Base-by-base conservation (phyloP, 176 grass and related monocot species). In the Echinochloa phyllopogon region DNA sequence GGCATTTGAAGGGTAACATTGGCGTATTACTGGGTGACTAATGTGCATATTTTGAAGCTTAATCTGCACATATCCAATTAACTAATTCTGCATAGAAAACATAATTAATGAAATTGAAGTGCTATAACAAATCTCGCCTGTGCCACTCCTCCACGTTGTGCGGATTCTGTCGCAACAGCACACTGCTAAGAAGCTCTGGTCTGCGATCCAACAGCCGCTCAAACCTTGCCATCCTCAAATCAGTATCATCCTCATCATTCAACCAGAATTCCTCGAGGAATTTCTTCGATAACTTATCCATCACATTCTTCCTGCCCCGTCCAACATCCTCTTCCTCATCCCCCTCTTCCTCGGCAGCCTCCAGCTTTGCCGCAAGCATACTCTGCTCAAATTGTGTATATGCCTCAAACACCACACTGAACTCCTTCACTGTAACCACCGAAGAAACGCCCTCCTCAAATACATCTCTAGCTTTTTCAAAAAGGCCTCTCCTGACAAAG, bases 71-170 rank as follows among this genome's bases (percentile, higher is more conserved):
- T 6, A 73, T 36, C 24, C 45, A 74, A 36, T 29, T 74, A 49
- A 72, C 27, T 72, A 72, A 51, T 73, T 73, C 78, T 81, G 27
- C 62, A 59, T 27, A 82, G 47, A 27, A 49, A 56, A 52, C 65
- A 36, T 8, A 58, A 24, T 24, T 3, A 65, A 74, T 51, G 78
- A 52, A 86, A 83, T 24, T 37, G 18, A 60, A 33, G 66, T 60
- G 67, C 18, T 41, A 73, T 67, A 82, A 57, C 36, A 80, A 87
- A 20, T 47, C 82, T 86, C 44, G 88, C 93, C 87, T 92, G 84
- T 97, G 94, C 94, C 94, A 97, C 53, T 97, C 89, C 66, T 97
- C 91, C 17, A 97, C 89, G 25, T 97, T 93, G 78, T 97, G 94
- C 64, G 94, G 94, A 88, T 97, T 97, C 75, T 94, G 94, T 65